These are phyloP conservation scores for Emergomyces africanus DNA, from an alignment of 2,329 filamentous ascomycete genomes.

Conservation along the genomic window DNA sequence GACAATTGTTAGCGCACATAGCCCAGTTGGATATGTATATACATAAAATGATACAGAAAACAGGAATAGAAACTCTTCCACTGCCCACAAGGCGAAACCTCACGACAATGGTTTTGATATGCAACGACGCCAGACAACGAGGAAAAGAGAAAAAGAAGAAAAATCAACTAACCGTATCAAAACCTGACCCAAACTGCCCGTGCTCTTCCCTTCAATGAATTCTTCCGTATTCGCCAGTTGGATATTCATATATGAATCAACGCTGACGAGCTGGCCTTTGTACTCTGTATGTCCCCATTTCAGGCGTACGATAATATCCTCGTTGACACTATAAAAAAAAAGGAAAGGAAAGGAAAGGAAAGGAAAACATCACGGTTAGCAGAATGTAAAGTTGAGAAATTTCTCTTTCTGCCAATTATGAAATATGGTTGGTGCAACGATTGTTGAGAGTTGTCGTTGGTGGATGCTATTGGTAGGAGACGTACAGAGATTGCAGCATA, in stretches of 20 bases:
- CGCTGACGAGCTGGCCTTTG: conserved; percentile 80
- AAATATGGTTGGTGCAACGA: neutral
- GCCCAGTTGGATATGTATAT: neutral
- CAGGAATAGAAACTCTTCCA: neutral
- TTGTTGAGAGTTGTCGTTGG: neutral
- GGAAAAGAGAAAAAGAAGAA: neutral
- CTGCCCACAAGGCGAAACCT: neutral
- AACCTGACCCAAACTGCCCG: conserved; percentile 76
- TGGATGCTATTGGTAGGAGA: conserved; percentile 14
- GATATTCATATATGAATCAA: conserved; percentile 99
- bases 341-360: too few species aligned
- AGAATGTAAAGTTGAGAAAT: neutral
- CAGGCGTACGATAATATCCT: conserved; percentile 78
- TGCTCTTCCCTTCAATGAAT: conserved; percentile 77
- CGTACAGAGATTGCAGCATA: conserved; percentile 83
- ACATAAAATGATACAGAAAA: neutral
- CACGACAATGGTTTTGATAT: neutral
- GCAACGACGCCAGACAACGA: neutral
- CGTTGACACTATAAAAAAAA: conserved; percentile 54
- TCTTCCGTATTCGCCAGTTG: conserved; percentile 86
- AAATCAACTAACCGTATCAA: conserved; percentile 58
- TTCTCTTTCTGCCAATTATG: neutral
- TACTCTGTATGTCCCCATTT: conserved; percentile 99
- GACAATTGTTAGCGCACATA: neutral
- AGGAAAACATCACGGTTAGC: too few species aligned